phyloP scores from a whole-genome alignment of 1,284 basidiomycete genomes.

The Leucoagaricus sp. region DNA sequence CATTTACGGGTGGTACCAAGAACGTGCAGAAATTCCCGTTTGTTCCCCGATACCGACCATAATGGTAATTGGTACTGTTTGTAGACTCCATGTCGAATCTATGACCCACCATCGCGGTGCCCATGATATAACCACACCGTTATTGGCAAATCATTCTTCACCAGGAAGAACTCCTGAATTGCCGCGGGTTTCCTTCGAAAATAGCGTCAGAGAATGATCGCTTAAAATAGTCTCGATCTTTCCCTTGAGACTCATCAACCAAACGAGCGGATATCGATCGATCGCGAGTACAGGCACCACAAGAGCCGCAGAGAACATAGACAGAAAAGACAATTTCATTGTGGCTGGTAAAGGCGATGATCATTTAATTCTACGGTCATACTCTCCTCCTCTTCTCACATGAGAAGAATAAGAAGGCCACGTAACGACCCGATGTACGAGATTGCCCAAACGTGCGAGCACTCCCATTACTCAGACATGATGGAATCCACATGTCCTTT shows the following conservation, averaged over 20 bases:
- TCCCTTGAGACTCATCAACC: no score
- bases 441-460: no score
- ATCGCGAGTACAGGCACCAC: neutral
- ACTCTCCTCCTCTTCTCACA: no score
- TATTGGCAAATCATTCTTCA: conserved; percentile 27
- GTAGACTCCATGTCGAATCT: conserved; percentile 24
- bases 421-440: no score
- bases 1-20: conserved; percentile 21
- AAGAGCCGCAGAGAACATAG: neutral
- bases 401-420: no score
- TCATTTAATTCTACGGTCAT: no score
- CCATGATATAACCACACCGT: conserved; percentile 28
- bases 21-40: conserved; percentile 25
- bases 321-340: neutral
- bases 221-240: no score
- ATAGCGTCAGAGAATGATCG: neutral
- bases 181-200: conserved; percentile 19
- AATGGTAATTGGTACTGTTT: conserved; percentile 22
- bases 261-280: conserved; percentile 6
- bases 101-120: conserved; percentile 23
- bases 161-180: conserved; percentile 22
- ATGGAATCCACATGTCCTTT: no score
- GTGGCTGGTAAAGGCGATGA: no score
- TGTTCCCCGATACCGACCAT: conserved; percentile 25
- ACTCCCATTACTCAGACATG: no score